Conservation (phyloP, 805 yeast genomes). For the Jamesozyma spencerorum region DNA sequence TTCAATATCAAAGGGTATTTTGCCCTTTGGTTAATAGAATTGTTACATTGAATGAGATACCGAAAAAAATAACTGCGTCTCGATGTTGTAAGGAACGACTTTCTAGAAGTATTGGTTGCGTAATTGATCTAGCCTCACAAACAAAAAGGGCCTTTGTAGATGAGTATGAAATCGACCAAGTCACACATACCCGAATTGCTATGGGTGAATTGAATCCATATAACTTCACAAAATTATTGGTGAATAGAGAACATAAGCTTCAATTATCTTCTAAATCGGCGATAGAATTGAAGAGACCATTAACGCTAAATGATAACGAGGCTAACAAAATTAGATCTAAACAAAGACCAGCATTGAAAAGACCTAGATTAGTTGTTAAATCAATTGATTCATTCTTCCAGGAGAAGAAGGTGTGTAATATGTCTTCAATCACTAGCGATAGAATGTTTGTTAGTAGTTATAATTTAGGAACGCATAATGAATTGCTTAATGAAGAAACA, state of each 20-base stretch:
- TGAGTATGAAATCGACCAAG: constrained; percentile 32
- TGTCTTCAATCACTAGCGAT: neutral
- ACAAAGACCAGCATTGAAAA: neutral
- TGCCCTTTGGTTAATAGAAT: constrained; percentile 46
- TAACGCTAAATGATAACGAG: neutral
- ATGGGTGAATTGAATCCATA: constrained; percentile 61
- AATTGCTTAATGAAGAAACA: neutral
- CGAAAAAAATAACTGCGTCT: constrained; percentile 27
- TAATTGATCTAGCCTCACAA: constrained; percentile 16
- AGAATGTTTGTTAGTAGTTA: neutral
- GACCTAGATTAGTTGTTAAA: neutral
- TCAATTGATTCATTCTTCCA: constrained; percentile 19
- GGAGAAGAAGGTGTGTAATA: constrained; percentile 2
- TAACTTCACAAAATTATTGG: constrained; percentile 25
- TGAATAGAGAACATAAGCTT: constrained; percentile 26
- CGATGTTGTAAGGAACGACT: constrained; percentile 6
- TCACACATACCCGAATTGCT: constrained; percentile 49
- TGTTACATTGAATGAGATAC: constrained; percentile 52
- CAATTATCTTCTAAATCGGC: constrained; percentile 22
- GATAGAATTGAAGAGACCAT: neutral
- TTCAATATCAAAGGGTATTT: constrained; percentile 77
- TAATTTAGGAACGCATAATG: constrained; percentile 1
- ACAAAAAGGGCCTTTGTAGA: constrained; percentile 21
- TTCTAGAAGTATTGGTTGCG: constrained; percentile 32
- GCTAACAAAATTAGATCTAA: neutral